Percentiles rank a stretch among this genome's conserved stretches.
Conservation (phyloP, 208 protist species). For the Acanthamoeba sp. region DNA sequence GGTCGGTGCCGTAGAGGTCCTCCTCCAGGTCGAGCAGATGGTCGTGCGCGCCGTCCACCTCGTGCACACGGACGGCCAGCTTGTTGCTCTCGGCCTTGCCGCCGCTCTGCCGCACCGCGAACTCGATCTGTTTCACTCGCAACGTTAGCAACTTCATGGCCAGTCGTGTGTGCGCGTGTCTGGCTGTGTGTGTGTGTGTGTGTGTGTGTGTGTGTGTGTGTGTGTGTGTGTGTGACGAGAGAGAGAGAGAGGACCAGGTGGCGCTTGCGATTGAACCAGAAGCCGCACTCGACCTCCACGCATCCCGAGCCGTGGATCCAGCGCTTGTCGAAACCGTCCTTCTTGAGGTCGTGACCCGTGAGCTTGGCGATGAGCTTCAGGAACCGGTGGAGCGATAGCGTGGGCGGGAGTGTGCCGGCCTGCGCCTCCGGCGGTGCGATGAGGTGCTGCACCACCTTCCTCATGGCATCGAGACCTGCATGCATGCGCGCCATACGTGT, state of each 20-base stretch:
- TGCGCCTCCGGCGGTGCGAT: slow-evolving; percentile 1
- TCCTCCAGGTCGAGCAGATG: slow-evolving; percentile 79
- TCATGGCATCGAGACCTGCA: slow-evolving; percentile 22
- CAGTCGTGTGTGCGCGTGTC: too few species aligned
- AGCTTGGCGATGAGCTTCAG: slow-evolving; percentile 80
- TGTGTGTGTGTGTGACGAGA: neutral
- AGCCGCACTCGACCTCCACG: slow-evolving; percentile 78
- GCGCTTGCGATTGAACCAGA: slow-evolving; percentile 82
- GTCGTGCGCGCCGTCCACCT: slow-evolving; percentile 80
- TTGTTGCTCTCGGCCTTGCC: slow-evolving; percentile 53
- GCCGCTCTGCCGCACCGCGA: slow-evolving; percentile 80
- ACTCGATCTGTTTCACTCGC: slow-evolving; percentile 79
- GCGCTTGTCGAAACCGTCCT: slow-evolving; percentile 73
- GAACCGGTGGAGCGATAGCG: slow-evolving; percentile 75
- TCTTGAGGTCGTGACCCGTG: slow-evolving; percentile 81
- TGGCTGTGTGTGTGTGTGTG: too few species aligned
- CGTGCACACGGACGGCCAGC: slow-evolving; percentile 72
- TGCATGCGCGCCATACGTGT: too few species aligned
- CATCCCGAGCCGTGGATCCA: slow-evolving; percentile 78
- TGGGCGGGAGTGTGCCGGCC: slow-evolving; percentile 22
- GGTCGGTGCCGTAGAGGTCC: slow-evolving; percentile 78
- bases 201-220: too few species aligned
- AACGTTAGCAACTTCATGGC: too few species aligned
- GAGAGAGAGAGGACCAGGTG: slow-evolving; percentile 7
- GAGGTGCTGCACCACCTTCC: slow-evolving; percentile 33